Evolutionary conservation across 352 stramenopile species (phyloP).

Genomic region (Globisporangium nodosum): DNA sequence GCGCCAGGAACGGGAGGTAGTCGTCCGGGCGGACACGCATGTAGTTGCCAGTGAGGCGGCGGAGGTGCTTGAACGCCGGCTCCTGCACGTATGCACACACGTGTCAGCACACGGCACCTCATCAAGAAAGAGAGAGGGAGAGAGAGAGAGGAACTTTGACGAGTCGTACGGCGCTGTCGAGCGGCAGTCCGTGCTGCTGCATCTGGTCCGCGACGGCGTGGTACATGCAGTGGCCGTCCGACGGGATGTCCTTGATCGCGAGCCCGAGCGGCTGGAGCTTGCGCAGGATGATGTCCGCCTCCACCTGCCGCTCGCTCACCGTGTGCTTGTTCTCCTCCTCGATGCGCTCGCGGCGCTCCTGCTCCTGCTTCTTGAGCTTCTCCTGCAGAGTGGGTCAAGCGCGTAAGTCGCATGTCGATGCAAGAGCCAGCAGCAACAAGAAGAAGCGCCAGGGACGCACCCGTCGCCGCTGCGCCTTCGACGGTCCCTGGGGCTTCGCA

Average conservation of each 20-base stretch:
- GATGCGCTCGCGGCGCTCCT: constrained; percentile 64
- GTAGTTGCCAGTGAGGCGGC: constrained; percentile 67
- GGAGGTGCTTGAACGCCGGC: constrained; percentile 60
- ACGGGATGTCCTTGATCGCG: constrained; percentile 91
- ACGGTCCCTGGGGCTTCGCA: constrained; percentile 28
- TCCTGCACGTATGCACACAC: constrained; percentile 7
- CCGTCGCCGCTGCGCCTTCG: constrained; percentile 68
- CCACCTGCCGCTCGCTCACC: constrained; percentile 76
- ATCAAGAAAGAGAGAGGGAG: background rate
- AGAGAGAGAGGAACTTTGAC: background rate
- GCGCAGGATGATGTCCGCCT: constrained; percentile 61
- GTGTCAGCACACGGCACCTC: background rate
- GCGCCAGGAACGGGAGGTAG: constrained; percentile 89
- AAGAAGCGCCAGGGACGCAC: constrained; percentile 11
- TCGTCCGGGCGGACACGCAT: constrained; percentile 84
- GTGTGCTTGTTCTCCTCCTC: constrained; percentile 75
- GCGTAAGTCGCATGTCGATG: background rate
- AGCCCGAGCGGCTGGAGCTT: constrained; percentile 54
- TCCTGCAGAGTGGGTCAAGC: constrained; percentile 20
- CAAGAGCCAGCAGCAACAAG: background rate
- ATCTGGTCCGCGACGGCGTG: constrained; percentile 92
- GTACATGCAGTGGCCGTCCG: constrained; percentile 98
- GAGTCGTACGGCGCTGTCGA: constrained; percentile 10
- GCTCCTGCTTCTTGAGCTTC: constrained; percentile 73
- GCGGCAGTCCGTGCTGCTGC: constrained; percentile 36